Conservation (phyloP, 495 filamentous ascomycete genomes). For the Hyaloscypha bicolor region DNA sequence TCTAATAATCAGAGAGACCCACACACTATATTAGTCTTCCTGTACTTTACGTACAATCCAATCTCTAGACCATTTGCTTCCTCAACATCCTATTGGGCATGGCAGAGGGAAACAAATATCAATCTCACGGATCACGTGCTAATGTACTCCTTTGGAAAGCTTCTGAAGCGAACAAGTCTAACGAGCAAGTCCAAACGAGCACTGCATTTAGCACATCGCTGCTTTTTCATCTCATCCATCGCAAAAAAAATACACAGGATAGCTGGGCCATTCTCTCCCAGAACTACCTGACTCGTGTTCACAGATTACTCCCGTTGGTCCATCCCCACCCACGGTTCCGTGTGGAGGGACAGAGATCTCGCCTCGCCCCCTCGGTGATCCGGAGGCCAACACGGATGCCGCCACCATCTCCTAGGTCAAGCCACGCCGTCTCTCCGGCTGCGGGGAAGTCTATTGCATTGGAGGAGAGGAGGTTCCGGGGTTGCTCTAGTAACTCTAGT, state of each 20-base stretch:
- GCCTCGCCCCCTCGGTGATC: not conserved
- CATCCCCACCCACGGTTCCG: not conserved
- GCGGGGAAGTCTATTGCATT: not conserved
- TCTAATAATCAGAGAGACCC: too few species aligned
- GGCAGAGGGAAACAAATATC: not conserved
- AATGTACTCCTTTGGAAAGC: not conserved
- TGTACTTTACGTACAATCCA: not conserved
- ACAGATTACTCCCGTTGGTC: not conserved
- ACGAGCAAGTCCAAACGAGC: not conserved
- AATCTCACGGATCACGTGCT: not conserved
- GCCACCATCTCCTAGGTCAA: not conserved
- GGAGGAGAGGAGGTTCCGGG: not conserved
- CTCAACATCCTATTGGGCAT: not conserved
- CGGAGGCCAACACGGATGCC: not conserved
- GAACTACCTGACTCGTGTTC: not conserved
- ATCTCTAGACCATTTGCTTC: not conserved
- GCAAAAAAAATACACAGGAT: not conserved
- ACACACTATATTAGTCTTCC: not conserved
- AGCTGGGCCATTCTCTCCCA: not conserved
- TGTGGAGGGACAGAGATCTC: not conserved
- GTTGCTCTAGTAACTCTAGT: not conserved
- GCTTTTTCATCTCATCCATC: not conserved
- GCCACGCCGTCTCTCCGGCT: not conserved
- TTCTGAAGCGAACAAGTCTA: not conserved
- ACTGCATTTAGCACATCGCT: not conserved